These are phyloP conservation scores for Nyssa sinensis DNA, from an alignment of 148 eudicot species.

Conservation along the genomic window DNA sequence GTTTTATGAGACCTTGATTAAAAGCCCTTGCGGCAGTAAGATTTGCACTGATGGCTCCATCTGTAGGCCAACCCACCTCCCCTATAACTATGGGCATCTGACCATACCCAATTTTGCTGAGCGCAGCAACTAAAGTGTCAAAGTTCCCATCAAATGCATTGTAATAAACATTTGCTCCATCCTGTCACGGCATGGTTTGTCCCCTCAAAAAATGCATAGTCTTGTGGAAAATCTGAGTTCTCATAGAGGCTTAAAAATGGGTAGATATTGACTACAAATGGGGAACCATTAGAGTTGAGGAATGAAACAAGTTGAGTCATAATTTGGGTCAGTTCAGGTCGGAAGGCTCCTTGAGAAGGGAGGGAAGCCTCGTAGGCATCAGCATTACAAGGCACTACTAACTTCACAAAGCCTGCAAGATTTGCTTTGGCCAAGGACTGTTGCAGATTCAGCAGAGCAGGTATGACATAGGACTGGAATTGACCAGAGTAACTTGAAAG, in stretches of 20 bases:
- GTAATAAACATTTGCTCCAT: constrained; percentile 63
- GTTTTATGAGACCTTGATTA: constrained; percentile 73
- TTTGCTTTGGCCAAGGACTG: constrained; percentile 72
- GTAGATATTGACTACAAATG: constrained; percentile 82
- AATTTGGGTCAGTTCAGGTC: constrained; percentile 62
- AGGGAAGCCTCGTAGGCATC: constrained; percentile 72
- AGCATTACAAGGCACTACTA: constrained; percentile 87
- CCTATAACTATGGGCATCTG: constrained; percentile 80
- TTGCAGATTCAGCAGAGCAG: constrained; percentile 68
- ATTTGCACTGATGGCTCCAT: constrained; percentile 74
- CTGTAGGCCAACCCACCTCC: constrained; percentile 91
- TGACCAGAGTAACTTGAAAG: constrained; percentile 67
- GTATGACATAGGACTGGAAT: constrained; percentile 62
- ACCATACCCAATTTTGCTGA: constrained; percentile 57
- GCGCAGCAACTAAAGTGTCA: constrained; percentile 79
- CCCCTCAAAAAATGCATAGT: constrained; percentile 80
- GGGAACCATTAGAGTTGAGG: constrained; percentile 69
- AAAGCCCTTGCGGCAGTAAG: constrained; percentile 75
- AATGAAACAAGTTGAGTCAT: constrained; percentile 69
- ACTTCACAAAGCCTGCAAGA: constrained; percentile 60
- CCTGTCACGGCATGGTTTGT: constrained; percentile 69
- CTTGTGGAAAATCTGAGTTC: constrained; percentile 85
- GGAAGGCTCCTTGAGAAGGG: constrained; percentile 84
- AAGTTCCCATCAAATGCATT: constrained; percentile 88
- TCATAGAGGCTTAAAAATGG: constrained; percentile 78